phyloP scores from a whole-genome alignment of 345 rosid genomes.

The Pugionium cornutum region DNA sequence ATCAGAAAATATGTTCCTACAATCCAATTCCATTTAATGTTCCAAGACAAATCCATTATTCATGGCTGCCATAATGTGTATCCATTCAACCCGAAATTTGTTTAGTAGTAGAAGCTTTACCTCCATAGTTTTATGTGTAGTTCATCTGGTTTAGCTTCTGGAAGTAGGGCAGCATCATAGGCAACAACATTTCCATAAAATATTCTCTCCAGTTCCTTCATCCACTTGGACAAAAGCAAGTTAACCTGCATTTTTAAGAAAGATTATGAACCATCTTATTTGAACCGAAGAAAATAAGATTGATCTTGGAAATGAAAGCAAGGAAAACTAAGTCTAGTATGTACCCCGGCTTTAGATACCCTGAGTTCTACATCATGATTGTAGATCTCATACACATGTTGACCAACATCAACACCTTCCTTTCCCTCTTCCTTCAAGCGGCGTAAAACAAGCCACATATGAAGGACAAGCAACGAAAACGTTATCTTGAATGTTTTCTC shows the following conservation, averaged over 20 bases:
- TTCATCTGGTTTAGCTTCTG: slow-evolving; percentile 74
- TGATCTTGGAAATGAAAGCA: slow-evolving; percentile 2
- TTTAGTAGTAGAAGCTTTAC: slow-evolving; percentile 41
- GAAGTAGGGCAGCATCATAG: slow-evolving; percentile 82
- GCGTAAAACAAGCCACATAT: slow-evolving; percentile 86
- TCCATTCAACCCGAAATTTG: slow-evolving; percentile 4
- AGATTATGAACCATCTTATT: background rate
- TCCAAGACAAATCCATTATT: slow-evolving; percentile 22
- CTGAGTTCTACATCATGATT: slow-evolving; percentile 91
- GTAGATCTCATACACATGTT: slow-evolving; percentile 82
- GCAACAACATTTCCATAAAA: slow-evolving; percentile 91
- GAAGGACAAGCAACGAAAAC: slow-evolving; percentile 85
- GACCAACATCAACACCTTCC: slow-evolving; percentile 92
- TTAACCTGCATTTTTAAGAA: slow-evolving; percentile 63
- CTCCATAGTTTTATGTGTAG: slow-evolving; percentile 76
- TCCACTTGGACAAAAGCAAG: slow-evolving; percentile 78
- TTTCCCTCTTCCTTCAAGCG: slow-evolving; percentile 86
- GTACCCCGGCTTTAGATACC: slow-evolving; percentile 96
- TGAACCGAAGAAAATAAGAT: background rate
- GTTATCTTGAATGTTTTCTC: slow-evolving; percentile 90
- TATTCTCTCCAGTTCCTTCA: slow-evolving; percentile 96
- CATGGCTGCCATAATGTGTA: no score
- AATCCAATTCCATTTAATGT: slow-evolving; percentile 22
- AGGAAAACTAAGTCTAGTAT: slow-evolving; percentile 23
- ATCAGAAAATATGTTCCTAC: slow-evolving; percentile 89